phyloP scores from a whole-genome alignment of 805 yeast genomes.

The Metahyphopichia silvanorum region DNA sequence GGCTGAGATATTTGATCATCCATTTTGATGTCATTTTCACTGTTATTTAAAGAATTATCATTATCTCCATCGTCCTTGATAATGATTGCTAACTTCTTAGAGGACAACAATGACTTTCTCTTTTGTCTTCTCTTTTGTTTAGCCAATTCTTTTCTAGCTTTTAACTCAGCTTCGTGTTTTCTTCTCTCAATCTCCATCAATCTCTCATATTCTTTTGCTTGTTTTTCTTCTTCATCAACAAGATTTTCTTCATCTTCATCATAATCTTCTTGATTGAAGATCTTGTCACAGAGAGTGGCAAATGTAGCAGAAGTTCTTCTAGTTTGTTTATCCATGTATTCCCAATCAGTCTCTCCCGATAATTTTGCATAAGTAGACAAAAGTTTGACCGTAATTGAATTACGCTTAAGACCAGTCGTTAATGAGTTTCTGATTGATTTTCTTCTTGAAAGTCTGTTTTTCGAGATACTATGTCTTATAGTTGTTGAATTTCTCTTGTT shows the following conservation, averaged over 20 bases:
- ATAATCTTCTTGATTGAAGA: slow-evolving; percentile 63
- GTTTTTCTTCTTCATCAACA: slow-evolving; percentile 40
- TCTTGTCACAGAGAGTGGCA: slow-evolving; percentile 73
- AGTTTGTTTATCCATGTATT: slow-evolving; percentile 66
- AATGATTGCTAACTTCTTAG: slow-evolving; percentile 33
- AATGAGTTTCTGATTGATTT: slow-evolving; percentile 38
- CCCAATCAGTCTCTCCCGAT: slow-evolving; percentile 63
- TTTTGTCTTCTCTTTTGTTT: slow-evolving; percentile 41
- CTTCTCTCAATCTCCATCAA: slow-evolving; percentile 44
- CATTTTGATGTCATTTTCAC: slow-evolving; percentile 23
- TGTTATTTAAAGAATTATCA: slow-evolving; percentile 14
- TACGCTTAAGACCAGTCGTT: slow-evolving; percentile 53
- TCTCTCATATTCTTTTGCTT: slow-evolving; percentile 44
- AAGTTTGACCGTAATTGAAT: slow-evolving; percentile 68
- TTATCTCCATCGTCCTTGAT: slow-evolving; percentile 18
- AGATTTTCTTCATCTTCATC: slow-evolving; percentile 47
- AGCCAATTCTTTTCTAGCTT: slow-evolving; percentile 45
- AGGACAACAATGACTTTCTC: slow-evolving; percentile 36
- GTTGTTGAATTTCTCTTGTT: slow-evolving; percentile 28
- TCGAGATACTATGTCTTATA: slow-evolving; percentile 18
- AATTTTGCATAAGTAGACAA: slow-evolving; percentile 72
- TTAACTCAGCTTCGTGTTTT: slow-evolving; percentile 52
- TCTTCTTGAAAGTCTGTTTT: slow-evolving; percentile 29
- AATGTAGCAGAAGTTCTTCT: slow-evolving; percentile 75
- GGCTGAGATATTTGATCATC: slow-evolving; percentile 30